These are phyloP conservation scores for Trichoderma harzianum DNA, from an alignment of 2,329 filamentous ascomycete species.

Conservation along the genomic window DNA sequence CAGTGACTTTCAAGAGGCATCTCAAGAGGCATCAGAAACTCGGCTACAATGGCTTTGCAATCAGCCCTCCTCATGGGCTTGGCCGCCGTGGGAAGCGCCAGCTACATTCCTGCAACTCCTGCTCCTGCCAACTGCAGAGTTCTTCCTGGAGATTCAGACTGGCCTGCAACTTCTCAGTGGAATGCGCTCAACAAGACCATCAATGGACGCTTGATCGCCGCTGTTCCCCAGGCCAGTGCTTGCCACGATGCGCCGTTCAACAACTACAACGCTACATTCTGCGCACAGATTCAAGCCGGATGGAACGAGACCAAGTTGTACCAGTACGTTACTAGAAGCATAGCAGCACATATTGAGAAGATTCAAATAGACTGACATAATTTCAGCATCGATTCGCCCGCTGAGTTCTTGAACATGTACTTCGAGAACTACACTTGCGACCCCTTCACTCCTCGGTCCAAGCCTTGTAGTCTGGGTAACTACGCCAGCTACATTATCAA, in stretches of 20 bases:
- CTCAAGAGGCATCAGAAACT: neutral
- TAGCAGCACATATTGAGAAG: neutral
- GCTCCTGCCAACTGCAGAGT: slow-evolving; percentile 24
- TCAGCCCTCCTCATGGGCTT: neutral
- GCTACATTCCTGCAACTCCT: neutral
- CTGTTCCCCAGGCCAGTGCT: slow-evolving; percentile 46
- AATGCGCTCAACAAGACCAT: neutral
- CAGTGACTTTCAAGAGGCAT: neutral
- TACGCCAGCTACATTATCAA: slow-evolving; percentile 19
- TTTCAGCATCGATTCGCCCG: neutral
- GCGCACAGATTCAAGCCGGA: slow-evolving; percentile 24
- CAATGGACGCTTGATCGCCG: slow-evolving; percentile 41
- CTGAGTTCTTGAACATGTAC: neutral
- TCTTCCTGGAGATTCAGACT: slow-evolving; percentile 52
- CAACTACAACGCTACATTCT: slow-evolving; percentile 41
- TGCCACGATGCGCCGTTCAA: slow-evolving; percentile 42
- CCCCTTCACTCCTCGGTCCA: neutral
- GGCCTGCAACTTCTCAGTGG: slow-evolving; percentile 41
- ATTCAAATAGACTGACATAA: neutral
- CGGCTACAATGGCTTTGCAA: neutral
- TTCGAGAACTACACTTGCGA: slow-evolving; percentile 8
- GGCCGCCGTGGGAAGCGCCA: neutral
- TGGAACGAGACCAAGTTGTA: neutral
- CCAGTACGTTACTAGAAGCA: neutral
- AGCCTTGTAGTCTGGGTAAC: neutral